Base-by-base conservation (phyloP, 148 eudicot species). In the Rheum nobile region DNA sequence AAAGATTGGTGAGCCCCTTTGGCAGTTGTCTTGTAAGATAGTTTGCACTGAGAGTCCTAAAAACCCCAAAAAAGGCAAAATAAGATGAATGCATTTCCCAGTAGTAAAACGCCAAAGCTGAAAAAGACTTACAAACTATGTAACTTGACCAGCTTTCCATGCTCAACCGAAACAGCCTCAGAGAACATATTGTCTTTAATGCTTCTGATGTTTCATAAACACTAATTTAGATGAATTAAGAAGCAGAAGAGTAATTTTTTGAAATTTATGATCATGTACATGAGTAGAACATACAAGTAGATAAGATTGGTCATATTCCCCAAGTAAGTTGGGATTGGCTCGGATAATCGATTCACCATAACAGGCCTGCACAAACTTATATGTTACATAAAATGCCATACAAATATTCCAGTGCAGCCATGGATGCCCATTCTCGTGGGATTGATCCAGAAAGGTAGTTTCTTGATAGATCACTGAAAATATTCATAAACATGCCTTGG, bases 11-110 rank as follows among this genome's bases (percentile, higher is more conserved):
- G 10, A 29, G 37, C 69, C 82, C 85, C 69, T 24, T 35, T 38
- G 93, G 90, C 74, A 85, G 69, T 52, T 78, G 65, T 38, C 89
- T 87, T 1, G 72, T 76, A 76, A 89, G 85, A 72, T 78, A 71
- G 80, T 89, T 89, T 68, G 77, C 82, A 72, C 46, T 79, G n/a
- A 89, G 85, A 75, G 39, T 79, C 80, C 90, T 89, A 77, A 55
- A 21, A 54, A 54, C 7, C 24, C 8, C 7, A 10, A 21, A 22
- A 5, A 48, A 6, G 6, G 6, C 0, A 21, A 21, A 2, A 54
- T 0, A 24, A 0, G 12, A 8, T 21, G 21, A 0, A n/a, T 5
- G 21, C 4, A 54, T 54, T 1, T 1, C 8, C 19, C 6, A 8
- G 6, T 0, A 54, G 2, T 21, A 54, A 21, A 21, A 3, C 63